Conservation (phyloP, 2,329 filamentous ascomycete species). For the Akanthomyces muscarius region DNA sequence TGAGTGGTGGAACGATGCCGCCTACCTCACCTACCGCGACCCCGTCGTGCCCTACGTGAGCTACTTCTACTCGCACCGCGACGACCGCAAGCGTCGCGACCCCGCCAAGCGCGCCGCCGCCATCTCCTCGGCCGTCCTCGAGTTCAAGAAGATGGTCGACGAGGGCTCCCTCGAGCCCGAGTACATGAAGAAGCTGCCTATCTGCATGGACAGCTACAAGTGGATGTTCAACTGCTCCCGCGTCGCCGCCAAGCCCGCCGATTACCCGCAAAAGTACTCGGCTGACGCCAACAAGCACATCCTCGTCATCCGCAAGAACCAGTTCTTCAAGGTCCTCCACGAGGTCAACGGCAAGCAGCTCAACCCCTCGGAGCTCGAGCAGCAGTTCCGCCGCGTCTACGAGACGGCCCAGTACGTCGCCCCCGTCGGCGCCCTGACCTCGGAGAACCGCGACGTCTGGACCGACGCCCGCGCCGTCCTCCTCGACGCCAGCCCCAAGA, state of each 20-base stretch:
- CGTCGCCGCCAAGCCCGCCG: slow-evolving; percentile 75
- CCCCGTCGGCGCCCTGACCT: slow-evolving; percentile 79
- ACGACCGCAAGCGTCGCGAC: slow-evolving; percentile 82
- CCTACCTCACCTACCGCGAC: slow-evolving; percentile 90
- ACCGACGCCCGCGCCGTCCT: slow-evolving; percentile 76
- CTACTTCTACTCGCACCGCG: slow-evolving; percentile 98
- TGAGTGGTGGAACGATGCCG: slow-evolving; percentile 97
- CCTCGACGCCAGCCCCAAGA: slow-evolving; percentile 70
- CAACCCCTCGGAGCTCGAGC: slow-evolving; percentile 83
- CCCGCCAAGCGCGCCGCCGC: slow-evolving; percentile 91
- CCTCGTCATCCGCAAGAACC: slow-evolving; percentile 87
- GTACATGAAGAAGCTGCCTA: slow-evolving; percentile 96
- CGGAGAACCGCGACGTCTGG: slow-evolving; percentile 92
- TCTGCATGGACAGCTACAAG: slow-evolving; percentile 97
- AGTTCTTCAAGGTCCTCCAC: slow-evolving; percentile 89
- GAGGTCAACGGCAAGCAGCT: slow-evolving; percentile 80
- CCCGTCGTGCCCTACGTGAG: slow-evolving; percentile 97
- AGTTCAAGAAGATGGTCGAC: slow-evolving; percentile 94
- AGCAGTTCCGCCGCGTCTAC: slow-evolving; percentile 83
- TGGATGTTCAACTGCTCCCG: slow-evolving; percentile 98
- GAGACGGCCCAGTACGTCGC: slow-evolving; percentile 66
- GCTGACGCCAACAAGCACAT: slow-evolving; percentile 78
- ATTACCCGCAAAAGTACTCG: slow-evolving; percentile 79
- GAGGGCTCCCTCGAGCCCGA: slow-evolving; percentile 81
- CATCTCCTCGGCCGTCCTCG: slow-evolving; percentile 76